These are phyloP conservation scores for Debaryomyces singareniensis DNA, from an alignment of 1,139 yeast species.

Conservation along the genomic window DNA sequence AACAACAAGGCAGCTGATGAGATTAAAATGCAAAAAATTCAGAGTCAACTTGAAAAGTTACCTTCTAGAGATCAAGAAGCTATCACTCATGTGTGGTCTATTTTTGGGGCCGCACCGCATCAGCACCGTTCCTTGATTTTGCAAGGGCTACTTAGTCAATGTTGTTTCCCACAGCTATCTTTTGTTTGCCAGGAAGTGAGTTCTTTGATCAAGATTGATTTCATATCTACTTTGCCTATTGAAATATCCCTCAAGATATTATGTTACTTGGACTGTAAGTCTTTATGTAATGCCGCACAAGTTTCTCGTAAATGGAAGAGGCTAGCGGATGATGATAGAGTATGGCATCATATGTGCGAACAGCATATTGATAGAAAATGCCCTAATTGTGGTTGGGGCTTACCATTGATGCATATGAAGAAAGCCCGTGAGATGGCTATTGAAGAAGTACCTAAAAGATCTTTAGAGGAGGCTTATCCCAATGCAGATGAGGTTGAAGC, in stretches of 20 bases:
- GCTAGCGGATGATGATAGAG: slow-evolving; percentile 91
- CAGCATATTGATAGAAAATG: slow-evolving; percentile 96
- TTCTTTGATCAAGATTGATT: slow-evolving; percentile 78
- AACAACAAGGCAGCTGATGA: slow-evolving; percentile 71
- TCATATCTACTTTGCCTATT: slow-evolving; percentile 75
- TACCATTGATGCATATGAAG: slow-evolving; percentile 84
- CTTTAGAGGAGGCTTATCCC: slow-evolving; percentile 22
- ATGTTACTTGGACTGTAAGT: slow-evolving; percentile 84
- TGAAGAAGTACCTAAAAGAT: slow-evolving; percentile 20
- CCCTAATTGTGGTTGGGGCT: slow-evolving; percentile 98
- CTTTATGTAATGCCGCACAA: slow-evolving; percentile 89
- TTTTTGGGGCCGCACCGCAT: slow-evolving; percentile 66
- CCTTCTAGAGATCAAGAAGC: slow-evolving; percentile 64
- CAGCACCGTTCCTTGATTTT: slow-evolving; percentile 68
- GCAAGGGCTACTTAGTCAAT: slow-evolving; percentile 79
- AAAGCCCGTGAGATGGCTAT: slow-evolving; percentile 51
- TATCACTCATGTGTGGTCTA: slow-evolving; percentile 71
- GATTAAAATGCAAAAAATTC: slow-evolving; percentile 55
- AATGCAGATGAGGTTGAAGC: slow-evolving; percentile 9
- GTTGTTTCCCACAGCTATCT: slow-evolving; percentile 93
- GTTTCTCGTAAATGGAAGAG: slow-evolving; percentile 82
- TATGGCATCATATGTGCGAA: slow-evolving; percentile 98
- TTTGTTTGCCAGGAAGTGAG: slow-evolving; percentile 75
- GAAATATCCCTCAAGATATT: slow-evolving; percentile 81
- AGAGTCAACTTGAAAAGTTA: slow-evolving; percentile 49